Evolutionary conservation across 176 grass and related monocot species (phyloP).

Genomic region (Oryza glaberrima): DNA sequence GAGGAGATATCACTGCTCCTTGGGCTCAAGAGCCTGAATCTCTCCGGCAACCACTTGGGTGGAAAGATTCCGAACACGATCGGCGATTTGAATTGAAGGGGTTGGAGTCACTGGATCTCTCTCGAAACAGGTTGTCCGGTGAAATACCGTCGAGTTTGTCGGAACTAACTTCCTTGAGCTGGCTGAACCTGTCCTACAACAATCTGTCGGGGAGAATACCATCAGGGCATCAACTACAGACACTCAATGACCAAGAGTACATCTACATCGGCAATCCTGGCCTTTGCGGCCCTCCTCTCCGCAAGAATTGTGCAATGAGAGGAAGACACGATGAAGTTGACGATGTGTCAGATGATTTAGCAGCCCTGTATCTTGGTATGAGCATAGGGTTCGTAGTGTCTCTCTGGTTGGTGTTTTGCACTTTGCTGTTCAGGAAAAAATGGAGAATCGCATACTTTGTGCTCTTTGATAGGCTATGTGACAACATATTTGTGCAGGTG

Average conservation of each 20-base stretch:
- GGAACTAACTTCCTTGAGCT: constrained; percentile 21
- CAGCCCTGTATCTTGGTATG: constrained; percentile 3
- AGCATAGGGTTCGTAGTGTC: not conserved
- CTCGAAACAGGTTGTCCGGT: constrained; percentile 18
- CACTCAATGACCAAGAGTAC: constrained; percentile 19
- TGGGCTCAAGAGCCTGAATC: constrained; percentile 26
- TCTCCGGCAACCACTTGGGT: constrained; percentile 16
- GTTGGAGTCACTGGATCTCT: constrained; percentile 35
- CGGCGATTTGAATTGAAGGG: not conserved
- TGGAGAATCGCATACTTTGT: not conserved
- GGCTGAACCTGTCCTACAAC: constrained; percentile 50
- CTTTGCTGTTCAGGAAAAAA: constrained; percentile 2
- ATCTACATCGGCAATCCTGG: constrained; percentile 25
- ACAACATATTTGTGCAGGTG: no score
- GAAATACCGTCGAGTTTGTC: constrained; percentile 14
- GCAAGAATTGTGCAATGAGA: constrained; percentile 5
- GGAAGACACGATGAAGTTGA: not conserved
- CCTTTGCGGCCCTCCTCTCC: constrained; percentile 31
- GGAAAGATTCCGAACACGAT: constrained; percentile 21
- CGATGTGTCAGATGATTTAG: not conserved
- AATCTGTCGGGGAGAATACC: constrained; percentile 52
- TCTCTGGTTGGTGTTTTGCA: not conserved
- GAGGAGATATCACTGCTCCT: constrained; percentile 2
- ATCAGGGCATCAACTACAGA: constrained; percentile 25
- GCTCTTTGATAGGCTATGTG: not conserved